A percentile compares a stretch with the other conserved stretches of the same genome.
Evolutionary conservation across 1,284 basidiomycete species (phyloP).

Genomic region (Boletus sp.): DNA sequence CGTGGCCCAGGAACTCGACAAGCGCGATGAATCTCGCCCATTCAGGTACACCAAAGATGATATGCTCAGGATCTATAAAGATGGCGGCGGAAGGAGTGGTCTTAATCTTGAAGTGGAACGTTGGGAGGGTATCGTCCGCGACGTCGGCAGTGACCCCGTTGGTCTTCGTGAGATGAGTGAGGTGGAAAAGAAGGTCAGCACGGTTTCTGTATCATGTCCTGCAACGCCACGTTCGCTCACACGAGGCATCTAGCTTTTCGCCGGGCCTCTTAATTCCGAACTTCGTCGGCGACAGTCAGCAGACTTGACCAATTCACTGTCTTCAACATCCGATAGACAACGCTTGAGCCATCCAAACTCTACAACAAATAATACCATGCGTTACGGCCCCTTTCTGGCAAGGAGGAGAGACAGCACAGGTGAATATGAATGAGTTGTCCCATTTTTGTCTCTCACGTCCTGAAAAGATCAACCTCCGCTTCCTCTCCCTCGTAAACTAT

Average conservation of each 20-base stretch:
- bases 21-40: conserved; percentile 63
- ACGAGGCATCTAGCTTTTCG: conserved; percentile 54
- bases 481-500: conserved; percentile 59
- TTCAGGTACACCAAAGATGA: conserved; percentile 87
- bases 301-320: conserved; percentile 59
- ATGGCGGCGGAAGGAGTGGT: conserved; percentile 67
- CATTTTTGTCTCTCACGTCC: conserved; percentile 9
- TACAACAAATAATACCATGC: conserved; percentile 53
- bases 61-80: conserved; percentile 79
- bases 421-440: conserved; percentile 27
- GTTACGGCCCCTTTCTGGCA: conserved; percentile 55
- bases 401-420: conserved; percentile 68
- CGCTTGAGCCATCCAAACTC: conserved; percentile 49
- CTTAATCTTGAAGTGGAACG: conserved; percentile 82
- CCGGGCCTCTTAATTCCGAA: conserved; percentile 73
- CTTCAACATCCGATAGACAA: conserved; percentile 54
- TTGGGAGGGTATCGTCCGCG: conserved; percentile 82
- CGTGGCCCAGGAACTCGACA: conserved; percentile 48
- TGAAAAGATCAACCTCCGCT: conserved; percentile 45
- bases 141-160: conserved; percentile 68
- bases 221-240: conserved; percentile 26
- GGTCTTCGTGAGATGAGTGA: conserved; percentile 76
- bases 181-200: conserved; percentile 81
- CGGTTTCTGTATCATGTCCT: conserved; percentile 9
- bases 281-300: conserved; percentile 75